Evolutionary conservation across 2,329 filamentous ascomycete genomes (phyloP), one percentile per base, ranked within the genome.

Genomic region (Fusarium vanettenii): DNA sequence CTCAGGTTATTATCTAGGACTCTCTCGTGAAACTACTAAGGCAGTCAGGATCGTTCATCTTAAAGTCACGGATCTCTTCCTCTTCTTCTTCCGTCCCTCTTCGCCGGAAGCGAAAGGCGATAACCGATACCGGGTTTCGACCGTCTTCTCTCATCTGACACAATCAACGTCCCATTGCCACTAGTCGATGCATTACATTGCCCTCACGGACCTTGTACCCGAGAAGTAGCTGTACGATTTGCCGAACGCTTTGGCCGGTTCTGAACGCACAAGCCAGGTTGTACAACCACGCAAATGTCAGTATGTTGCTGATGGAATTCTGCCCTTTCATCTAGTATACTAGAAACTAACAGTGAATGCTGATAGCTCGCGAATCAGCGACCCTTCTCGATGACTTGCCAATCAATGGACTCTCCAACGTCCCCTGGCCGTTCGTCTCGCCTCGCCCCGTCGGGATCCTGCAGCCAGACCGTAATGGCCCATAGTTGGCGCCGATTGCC

Each of bases 381-480:
- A 31, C 41, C 16, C n/a, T 37, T 35, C 63, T 37, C 41, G 31
- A 55, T 65, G 45, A 31, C 27, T 56, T 68, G 61, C 72, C 70
- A 72, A 74, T 74, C 72, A 70, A 48, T 56, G 56, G 18, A 60
- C 50, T 56, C 48, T 56, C 39, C 56, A 33, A 65, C 60, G 50
- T 75, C 61, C 69, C 74, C 64, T 70, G 66, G 48, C 74, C 41
- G 68, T 76, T 78, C 70, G 66, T 68, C 72, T 78, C 63, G 67
- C 67, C 41, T 76, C 56, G 59, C 60, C 63, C 70, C 65, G 66
- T 74, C 69, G 63, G 65, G 64, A 66, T 70, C 73, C 66, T 79
- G 77, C 77, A 79, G 74, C 73, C 72, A 50, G 72, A 75, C 74
- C 55, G 68, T 70, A 78, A 71, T 73, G 77, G 76, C 55, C 69